Base-by-base conservation (phyloP, 345 rosid species). In the Salix dunnii region DNA sequence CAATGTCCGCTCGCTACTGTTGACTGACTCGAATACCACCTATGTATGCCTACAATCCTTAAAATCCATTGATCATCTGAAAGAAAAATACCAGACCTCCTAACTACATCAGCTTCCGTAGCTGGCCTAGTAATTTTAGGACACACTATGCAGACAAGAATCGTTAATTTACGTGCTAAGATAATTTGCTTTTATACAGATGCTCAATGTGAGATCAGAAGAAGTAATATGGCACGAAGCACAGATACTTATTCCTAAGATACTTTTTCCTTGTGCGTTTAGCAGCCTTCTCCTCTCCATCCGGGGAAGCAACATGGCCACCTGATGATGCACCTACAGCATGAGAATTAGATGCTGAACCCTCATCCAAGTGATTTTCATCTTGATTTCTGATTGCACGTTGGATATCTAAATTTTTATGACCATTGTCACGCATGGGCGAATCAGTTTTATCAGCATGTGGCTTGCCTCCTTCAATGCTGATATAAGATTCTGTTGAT, bases 171-270 rank as follows among this genome's bases (percentile, higher is more conserved):
- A 46, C 18, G 42, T 6, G 28, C 64, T 23, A 36, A 70, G 40
- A 30, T 20, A 67, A 70, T 69, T 68, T 68, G 48, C 43, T 42
- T 35, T 16, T 25, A 20, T 33, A 38, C 28, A 73, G 16, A 31
- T 36, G 36, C 42, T 43, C 7, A 17, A 10, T 6, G 27, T 35
- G 68, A 76, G 28, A 28, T 67, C 48, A 62, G 64, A 58, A 38
- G 46, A 79, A 71, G 76, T 79, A 71, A 67, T 84, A 84, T 23
- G 89, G 86, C 77, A 85, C 64, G 77, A 85, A 84, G 80, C 93
- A 84, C 33, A 71, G 49, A 62, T 82, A 84, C 82, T 88, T 83
- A 23, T 43, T 76, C 81, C 73, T 77, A 3, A 33, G 35, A 4
- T 63, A 77, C 61, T 65, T 79, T 78, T 79, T 85, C 73, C 7